phyloP scores from a whole-genome alignment of 2,329 filamentous ascomycete species.

The Aspergillus sp. region DNA sequence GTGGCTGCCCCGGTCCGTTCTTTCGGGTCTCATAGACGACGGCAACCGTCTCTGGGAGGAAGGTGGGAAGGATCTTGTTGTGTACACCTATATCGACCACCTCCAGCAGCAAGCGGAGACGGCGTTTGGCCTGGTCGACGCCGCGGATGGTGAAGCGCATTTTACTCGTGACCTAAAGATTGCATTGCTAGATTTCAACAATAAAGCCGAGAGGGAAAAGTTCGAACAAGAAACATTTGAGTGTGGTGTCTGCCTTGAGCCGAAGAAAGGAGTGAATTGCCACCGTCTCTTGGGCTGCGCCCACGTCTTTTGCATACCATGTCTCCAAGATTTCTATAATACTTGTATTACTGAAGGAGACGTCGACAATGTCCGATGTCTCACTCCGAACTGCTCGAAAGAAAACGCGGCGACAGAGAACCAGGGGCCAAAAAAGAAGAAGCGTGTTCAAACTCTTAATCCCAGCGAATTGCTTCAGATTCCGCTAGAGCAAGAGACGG shows the following conservation, averaged over 20 bases:
- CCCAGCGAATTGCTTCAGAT: constrained; percentile 79
- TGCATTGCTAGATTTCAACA: constrained; percentile 68
- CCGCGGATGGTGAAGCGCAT: constrained; percentile 33
- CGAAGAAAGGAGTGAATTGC: constrained; percentile 76
- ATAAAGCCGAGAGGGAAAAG: constrained; percentile 59
- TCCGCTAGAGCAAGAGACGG: constrained; percentile 58
- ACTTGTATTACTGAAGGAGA: constrained; percentile 80
- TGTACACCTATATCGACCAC: constrained; percentile 53
- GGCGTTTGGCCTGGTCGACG: constrained; percentile 42
- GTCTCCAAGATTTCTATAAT: constrained; percentile 82
- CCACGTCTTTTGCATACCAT: constrained; percentile 86
- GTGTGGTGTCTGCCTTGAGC: constrained; percentile 82
- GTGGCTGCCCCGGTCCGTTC: constrained; percentile 44
- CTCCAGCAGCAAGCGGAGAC: constrained; percentile 50
- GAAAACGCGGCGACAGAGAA: constrained; percentile 32
- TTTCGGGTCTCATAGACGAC: constrained; percentile 39
- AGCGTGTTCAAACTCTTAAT: constrained; percentile 59
- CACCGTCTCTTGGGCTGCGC: constrained; percentile 74
- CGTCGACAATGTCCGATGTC: constrained; percentile 67
- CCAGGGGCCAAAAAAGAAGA: constrained; percentile 41
- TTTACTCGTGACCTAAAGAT: constrained; percentile 50
- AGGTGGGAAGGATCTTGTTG: constrained; percentile 46
- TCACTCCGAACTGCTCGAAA: constrained; percentile 69
- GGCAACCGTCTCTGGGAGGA: constrained; percentile 50
- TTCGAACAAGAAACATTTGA: constrained; percentile 82